phyloP scores from a whole-genome alignment of 768 basidiomycete genomes.

The Leucocoprinus leucothites region DNA sequence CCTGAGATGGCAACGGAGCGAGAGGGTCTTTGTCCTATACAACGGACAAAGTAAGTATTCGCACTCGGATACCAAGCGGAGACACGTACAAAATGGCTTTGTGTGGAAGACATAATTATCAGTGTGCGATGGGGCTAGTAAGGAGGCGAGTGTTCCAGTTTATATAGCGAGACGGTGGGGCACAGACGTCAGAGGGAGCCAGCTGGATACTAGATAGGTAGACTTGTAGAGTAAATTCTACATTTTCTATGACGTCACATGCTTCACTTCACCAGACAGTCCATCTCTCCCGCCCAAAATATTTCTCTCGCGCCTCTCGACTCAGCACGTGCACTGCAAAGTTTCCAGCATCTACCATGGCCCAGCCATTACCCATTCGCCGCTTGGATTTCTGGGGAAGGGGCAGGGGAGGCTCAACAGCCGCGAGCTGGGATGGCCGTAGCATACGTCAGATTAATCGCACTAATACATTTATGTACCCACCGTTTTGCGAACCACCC shows the following conservation, averaged over 20 bases:
- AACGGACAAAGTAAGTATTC: no score
- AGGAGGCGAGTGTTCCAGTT: constrained; percentile 21
- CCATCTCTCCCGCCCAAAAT: constrained; percentile 40
- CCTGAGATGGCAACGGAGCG: constrained; percentile 18
- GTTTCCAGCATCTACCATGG: constrained; percentile 77
- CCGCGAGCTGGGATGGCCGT: constrained; percentile 61
- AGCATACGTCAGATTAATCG: not conserved
- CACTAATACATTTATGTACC: constrained; percentile 23
- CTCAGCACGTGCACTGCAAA: constrained; percentile 80
- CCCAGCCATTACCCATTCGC: constrained; percentile 70
- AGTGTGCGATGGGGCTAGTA: constrained; percentile 13
- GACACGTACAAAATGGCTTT: constrained; percentile 43
- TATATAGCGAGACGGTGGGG: not conserved
- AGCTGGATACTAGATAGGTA: not conserved
- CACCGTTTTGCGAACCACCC: constrained; percentile 68
- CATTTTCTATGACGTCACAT: not conserved
- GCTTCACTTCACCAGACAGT: constrained; percentile 1
- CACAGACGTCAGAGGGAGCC: constrained; percentile 23
- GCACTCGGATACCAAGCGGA: constrained; percentile 20
- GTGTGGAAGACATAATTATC: constrained; percentile 12
- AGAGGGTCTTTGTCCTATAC: no score
- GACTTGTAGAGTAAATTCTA: not conserved
- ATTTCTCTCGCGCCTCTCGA: constrained; percentile 61
- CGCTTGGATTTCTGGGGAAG: constrained; percentile 65
- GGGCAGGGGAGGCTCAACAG: constrained; percentile 51